Conservation (phyloP, 768 basidiomycete species). For the Xerocomellus amylosporus region DNA sequence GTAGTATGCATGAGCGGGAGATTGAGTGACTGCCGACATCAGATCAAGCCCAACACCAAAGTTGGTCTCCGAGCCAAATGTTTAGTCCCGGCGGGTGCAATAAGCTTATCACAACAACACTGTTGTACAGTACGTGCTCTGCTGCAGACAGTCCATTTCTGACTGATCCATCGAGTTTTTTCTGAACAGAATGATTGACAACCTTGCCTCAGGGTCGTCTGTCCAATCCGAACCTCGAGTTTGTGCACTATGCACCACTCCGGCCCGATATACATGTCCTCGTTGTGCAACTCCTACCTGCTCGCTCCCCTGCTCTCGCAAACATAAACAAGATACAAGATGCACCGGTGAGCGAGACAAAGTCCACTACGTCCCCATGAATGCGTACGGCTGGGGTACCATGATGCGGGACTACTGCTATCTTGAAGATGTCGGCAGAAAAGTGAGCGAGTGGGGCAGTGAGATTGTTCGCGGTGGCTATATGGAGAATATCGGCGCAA, state of each 20-base stretch:
- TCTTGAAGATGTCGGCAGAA: slow-evolving; percentile 78
- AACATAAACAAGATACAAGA: slow-evolving; percentile 60
- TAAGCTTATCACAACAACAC: neutral
- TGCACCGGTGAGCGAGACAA: slow-evolving; percentile 77
- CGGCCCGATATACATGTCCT: slow-evolving; percentile 76
- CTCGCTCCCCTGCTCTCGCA: slow-evolving; percentile 62
- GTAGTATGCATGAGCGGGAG: slow-evolving; percentile 62
- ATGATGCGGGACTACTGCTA: slow-evolving; percentile 90
- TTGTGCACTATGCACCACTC: slow-evolving; percentile 51
- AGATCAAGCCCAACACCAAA: neutral
- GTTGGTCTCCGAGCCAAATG: no score
- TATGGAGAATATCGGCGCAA: slow-evolving; percentile 23
- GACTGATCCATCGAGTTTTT: neutral
- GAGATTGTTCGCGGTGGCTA: slow-evolving; percentile 67
- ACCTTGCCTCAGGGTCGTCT: slow-evolving; percentile 10
- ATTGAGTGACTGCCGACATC: slow-evolving; percentile 24
- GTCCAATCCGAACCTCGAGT: slow-evolving; percentile 23
- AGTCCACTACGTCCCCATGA: slow-evolving; percentile 74
- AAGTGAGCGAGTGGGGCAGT: slow-evolving; percentile 68
- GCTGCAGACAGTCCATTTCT: neutral
- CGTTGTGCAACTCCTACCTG: slow-evolving; percentile 71
- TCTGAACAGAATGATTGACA: slow-evolving; percentile 8
- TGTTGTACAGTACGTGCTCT: neutral
- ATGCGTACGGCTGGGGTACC: slow-evolving; percentile 76
- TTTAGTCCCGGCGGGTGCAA: slow-evolving; percentile 1